A percentile compares a stretch with the other conserved stretches of the same genome.
Evolutionary conservation across 768 basidiomycete genomes (phyloP).

Genomic region (Suillus subaureus): DNA sequence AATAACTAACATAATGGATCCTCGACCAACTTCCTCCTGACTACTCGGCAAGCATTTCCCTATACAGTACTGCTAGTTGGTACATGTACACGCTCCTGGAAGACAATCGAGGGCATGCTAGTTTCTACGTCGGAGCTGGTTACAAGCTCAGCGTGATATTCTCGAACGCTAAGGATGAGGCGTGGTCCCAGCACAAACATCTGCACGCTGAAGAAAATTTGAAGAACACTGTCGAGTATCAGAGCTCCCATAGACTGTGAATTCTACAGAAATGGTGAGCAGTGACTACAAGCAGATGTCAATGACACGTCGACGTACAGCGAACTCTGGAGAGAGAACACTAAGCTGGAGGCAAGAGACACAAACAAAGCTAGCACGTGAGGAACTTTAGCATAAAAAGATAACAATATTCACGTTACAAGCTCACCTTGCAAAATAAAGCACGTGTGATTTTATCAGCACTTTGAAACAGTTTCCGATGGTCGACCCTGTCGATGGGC

Average conservation of each 20-base stretch:
- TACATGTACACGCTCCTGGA: too few species aligned
- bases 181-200: neutral
- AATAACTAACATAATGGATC: too few species aligned
- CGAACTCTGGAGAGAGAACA: too few species aligned
- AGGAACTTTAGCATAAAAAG: neutral
- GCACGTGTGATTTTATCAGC: neutral
- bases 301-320: too few species aligned
- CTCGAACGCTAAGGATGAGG: neutral
- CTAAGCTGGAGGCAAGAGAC: too few species aligned
- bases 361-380: too few species aligned
- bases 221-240: neutral
- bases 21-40: too few species aligned
- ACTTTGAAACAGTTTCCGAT: neutral
- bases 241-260: neutral
- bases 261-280: neutral
- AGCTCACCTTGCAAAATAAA: neutral
- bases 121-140: neutral
- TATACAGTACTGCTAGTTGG: too few species aligned
- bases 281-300: neutral
- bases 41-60: too few species aligned
- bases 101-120: too few species aligned
- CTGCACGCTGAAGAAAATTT: neutral
- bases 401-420: neutral
- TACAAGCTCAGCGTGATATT: neutral
- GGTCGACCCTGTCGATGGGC: neutral